These are phyloP conservation scores for Nitzschia inconspicua DNA, from an alignment of 108 stramenopile genomes.

Conservation along the genomic window DNA sequence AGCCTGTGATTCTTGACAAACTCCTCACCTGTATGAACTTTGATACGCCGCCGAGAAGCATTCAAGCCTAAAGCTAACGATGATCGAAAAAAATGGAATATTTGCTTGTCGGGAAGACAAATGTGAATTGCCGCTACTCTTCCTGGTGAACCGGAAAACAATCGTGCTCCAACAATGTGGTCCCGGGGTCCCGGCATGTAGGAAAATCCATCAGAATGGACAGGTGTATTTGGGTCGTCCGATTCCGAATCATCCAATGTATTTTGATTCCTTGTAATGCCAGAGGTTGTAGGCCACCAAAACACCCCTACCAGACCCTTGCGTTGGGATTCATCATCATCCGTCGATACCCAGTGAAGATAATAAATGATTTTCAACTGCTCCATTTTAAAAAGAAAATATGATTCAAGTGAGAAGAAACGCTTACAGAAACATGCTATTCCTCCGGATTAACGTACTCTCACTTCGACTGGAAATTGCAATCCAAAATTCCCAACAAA, in stretches of 20 bases:
- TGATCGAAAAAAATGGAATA: background rate
- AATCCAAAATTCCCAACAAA: conserved; percentile 4
- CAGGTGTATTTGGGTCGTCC: no score
- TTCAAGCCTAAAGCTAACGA: background rate
- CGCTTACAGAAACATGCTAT: background rate
- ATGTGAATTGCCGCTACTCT: background rate
- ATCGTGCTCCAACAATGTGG: background rate
- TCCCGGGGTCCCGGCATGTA: background rate
- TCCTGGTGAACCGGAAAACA: background rate
- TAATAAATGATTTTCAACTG: background rate
- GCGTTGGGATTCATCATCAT: conserved; percentile 4
- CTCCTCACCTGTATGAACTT: background rate
- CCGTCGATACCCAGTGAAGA: background rate
- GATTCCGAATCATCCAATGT: no score
- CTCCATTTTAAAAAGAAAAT: background rate
- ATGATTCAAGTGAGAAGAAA: background rate
- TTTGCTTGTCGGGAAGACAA: conserved; percentile 4
- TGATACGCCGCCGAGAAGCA: background rate
- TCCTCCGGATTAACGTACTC: background rate
- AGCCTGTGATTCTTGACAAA: background rate
- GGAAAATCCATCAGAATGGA: background rate
- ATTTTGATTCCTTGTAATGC: no score
- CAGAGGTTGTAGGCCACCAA: conserved; percentile 1
- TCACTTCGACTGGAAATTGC: conserved; percentile 6
- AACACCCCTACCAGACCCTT: conserved; percentile 1